Conservation (phyloP, 768 basidiomycete species). For the Lentinula edodes region DNA sequence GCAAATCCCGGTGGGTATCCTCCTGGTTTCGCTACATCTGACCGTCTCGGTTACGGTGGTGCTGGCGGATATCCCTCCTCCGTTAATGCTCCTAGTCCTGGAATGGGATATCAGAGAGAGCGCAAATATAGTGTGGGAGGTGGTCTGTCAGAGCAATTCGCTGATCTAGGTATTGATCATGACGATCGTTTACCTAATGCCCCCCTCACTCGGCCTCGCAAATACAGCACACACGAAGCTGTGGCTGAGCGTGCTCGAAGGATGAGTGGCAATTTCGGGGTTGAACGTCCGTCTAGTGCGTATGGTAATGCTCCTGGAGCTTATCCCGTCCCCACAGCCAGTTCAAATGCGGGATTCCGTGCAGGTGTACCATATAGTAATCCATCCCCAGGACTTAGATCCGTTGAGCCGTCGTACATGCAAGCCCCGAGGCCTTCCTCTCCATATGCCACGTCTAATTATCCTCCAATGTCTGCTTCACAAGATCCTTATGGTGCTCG, state of each 20-base stretch:
- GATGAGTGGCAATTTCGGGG: constrained; percentile 32
- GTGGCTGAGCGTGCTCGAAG: constrained; percentile 30
- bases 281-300: constrained; percentile 15
- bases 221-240: constrained; percentile 38
- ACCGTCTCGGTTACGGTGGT: constrained; percentile 16
- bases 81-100: constrained; percentile 12
- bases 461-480: constrained; percentile 19
- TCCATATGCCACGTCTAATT: constrained; percentile 27
- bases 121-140: constrained; percentile 28
- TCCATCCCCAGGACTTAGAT: constrained; percentile 45
- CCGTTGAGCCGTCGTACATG: constrained; percentile 36
- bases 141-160: constrained; percentile 32
- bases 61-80: constrained; percentile 18
- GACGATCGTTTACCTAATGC: constrained; percentile 25
- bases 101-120: constrained; percentile 19
- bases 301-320: constrained; percentile 20
- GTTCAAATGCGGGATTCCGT: not conserved
- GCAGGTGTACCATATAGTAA: constrained; percentile 28
- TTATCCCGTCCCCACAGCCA: constrained; percentile 15
- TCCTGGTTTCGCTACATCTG: constrained; percentile 14
- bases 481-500: constrained; percentile 24
- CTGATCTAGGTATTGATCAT: constrained; percentile 34
- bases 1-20: constrained; percentile 6
- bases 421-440: constrained; percentile 18
- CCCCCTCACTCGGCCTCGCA: constrained; percentile 31